These are phyloP conservation scores for Apiospora phragmitis DNA, from an alignment of 2,329 filamentous ascomycete species.

Conservation along the genomic window DNA sequence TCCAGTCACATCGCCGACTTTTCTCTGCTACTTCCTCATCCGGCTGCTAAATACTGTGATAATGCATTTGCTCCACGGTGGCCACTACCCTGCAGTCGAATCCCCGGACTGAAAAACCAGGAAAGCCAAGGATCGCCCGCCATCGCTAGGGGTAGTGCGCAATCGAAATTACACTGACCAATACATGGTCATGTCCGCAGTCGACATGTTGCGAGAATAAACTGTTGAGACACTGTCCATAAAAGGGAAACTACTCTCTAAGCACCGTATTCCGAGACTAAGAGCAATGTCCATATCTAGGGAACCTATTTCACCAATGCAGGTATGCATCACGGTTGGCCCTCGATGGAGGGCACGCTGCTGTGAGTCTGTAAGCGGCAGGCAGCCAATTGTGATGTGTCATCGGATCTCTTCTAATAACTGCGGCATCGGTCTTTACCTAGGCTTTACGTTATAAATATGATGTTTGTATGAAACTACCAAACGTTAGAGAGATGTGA, in stretches of 20 bases:
- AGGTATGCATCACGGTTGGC: neutral
- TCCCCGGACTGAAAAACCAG: neutral
- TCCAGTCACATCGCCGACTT: neutral
- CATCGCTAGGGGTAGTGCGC: conserved; percentile 4
- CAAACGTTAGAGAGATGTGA: neutral
- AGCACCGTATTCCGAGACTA: neutral
- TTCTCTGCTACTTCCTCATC: conserved; percentile 6
- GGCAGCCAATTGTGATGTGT: neutral
- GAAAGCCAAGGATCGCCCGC: neutral
- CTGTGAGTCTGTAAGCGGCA: neutral
- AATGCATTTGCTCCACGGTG: conserved; percentile 3
- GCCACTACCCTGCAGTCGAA: neutral
- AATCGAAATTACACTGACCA: conserved; percentile 6
- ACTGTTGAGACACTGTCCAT: neutral
- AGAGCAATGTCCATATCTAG: neutral
- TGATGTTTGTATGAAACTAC: neutral
- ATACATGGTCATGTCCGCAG: neutral
- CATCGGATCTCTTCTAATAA: neutral
- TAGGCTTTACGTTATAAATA: neutral
- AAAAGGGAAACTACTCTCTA: neutral
- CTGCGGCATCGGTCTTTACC: neutral
- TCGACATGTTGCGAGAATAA: neutral
- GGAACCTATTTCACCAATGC: neutral
- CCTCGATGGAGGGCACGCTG: neutral
- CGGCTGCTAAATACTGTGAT: neutral